phyloP scores from a whole-genome alignment of 345 rosid species.

The Moringa oleifera region DNA sequence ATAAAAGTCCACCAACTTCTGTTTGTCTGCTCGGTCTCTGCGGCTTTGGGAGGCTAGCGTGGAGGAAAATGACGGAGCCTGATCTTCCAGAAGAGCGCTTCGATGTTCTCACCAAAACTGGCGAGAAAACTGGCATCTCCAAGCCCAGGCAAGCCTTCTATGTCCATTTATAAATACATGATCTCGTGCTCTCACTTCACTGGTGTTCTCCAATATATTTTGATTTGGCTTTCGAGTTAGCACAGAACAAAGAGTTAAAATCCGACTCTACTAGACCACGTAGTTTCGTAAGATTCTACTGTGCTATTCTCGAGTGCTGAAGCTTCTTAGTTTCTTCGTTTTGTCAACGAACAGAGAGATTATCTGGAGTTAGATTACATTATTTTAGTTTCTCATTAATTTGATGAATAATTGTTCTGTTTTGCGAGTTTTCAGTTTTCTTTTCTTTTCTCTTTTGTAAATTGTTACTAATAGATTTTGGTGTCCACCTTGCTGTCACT shows the following conservation, averaged over 20 bases:
- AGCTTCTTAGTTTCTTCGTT: too few species aligned
- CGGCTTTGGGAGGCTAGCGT: neutral
- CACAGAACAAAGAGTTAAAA: neutral
- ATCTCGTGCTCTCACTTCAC: neutral
- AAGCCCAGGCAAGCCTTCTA: conserved; percentile 59
- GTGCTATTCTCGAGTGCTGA: neutral
- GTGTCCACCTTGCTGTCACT: too few species aligned
- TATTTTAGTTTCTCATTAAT: too few species aligned
- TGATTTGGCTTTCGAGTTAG: neutral
- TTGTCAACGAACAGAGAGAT: too few species aligned
- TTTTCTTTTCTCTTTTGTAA: too few species aligned
- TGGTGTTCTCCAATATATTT: neutral
- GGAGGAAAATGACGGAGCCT: conserved; percentile 17
- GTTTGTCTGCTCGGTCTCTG: too few species aligned
- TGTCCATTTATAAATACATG: neutral
- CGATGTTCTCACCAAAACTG: conserved; percentile 66
- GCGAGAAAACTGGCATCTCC: conserved; percentile 58
- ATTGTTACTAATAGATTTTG: too few species aligned
- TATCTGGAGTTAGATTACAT: too few species aligned
- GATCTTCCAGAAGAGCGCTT: conserved; percentile 42
- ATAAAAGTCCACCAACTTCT: too few species aligned
- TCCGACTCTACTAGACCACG: neutral
- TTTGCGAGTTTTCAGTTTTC: too few species aligned
- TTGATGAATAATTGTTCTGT: too few species aligned
- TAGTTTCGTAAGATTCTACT: too few species aligned